Percentiles rank a stretch among this genome's conserved stretches.
These are phyloP conservation scores for Diutina ranongensis DNA, from an alignment of 1,139 yeast genomes.

Conservation along the genomic window DNA sequence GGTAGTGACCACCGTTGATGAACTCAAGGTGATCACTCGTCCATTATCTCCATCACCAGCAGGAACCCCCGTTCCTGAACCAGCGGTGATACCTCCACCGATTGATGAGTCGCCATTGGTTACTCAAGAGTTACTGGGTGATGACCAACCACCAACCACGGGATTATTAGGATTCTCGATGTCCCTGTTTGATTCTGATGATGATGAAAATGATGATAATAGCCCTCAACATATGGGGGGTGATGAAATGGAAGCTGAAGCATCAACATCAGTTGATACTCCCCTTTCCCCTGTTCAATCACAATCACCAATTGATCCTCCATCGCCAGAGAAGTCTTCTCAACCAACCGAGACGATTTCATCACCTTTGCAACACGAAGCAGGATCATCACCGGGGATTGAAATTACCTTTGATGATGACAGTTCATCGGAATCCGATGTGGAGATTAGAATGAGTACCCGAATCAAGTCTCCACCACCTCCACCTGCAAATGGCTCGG, in stretches of 20 bases:
- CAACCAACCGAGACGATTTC: no score
- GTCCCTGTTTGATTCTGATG: slow-evolving; percentile 6
- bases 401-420: background rate
- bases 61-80: background rate
- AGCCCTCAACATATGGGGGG: slow-evolving; percentile 1
- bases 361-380: no score
- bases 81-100: background rate
- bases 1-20: background rate
- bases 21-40: background rate
- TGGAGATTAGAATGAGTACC: background rate
- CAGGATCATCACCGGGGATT: no score
- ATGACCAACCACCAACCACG: background rate
- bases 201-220: slow-evolving; percentile 4
- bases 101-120: no score
- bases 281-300: background rate
- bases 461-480: background rate
- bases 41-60: background rate
- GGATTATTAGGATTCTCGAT: slow-evolving; percentile 2
- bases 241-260: no score
- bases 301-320: no score
- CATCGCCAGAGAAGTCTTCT: no score
- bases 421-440: background rate
- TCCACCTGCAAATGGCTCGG: background rate
- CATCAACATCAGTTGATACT: no score
- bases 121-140: no score